phyloP scores from a whole-genome alignment of 202 grass and related monocot genomes.

The Bolboschoenoplectus hybrid region DNA sequence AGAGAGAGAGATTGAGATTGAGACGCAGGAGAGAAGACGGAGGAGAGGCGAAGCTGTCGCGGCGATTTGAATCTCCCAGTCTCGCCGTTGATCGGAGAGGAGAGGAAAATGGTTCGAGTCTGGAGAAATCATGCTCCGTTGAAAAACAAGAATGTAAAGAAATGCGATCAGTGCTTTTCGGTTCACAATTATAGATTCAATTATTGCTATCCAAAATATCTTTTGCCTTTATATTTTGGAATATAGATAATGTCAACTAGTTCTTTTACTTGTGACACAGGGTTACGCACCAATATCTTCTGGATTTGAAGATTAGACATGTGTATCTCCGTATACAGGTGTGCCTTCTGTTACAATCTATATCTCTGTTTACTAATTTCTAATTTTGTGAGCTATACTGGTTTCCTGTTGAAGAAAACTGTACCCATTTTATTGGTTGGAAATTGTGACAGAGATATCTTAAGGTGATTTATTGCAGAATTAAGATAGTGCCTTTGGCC shows the following conservation, averaged over 20 bases:
- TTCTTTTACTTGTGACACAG: slow-evolving; percentile 37
- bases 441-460: neutral
- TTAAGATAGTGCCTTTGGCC: neutral
- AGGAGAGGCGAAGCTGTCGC: too few relatives aligned
- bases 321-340: slow-evolving; percentile 94
- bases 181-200: too few relatives aligned
- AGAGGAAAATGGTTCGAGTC: too few relatives aligned
- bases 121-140: too few relatives aligned
- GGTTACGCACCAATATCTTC: slow-evolving; percentile 89
- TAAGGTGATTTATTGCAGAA: neutral
- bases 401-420: neutral
- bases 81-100: too few relatives aligned
- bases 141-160: too few relatives aligned
- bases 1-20: too few relatives aligned
- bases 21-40: too few relatives aligned
- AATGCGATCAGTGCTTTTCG: too few relatives aligned
- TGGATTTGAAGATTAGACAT: slow-evolving; percentile 82
- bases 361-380: neutral
- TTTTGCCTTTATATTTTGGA: neutral
- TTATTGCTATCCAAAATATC: too few relatives aligned
- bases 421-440: neutral
- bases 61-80: too few relatives aligned
- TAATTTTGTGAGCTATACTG: slow-evolving; percentile 1
- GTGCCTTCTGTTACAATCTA: slow-evolving; percentile 19
- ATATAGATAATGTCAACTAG: neutral